phyloP scores from a whole-genome alignment of 2,329 filamentous ascomycete species.

The Aureobasidium lini region DNA sequence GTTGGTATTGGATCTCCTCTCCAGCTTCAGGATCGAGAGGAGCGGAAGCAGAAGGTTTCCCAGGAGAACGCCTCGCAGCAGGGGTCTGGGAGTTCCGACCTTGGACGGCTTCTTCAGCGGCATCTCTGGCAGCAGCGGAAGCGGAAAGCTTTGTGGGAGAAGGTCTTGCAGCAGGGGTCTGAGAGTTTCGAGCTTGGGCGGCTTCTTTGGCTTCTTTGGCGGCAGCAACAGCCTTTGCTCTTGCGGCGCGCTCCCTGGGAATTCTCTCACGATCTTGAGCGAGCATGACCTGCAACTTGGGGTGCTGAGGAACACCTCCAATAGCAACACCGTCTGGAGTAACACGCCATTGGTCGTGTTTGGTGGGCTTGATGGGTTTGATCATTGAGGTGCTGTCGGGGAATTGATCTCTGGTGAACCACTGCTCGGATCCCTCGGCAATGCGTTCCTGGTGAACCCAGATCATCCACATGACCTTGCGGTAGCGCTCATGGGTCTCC shows the following conservation, averaged over 20 bases:
- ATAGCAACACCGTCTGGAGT: not conserved
- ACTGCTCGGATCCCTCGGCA: not conserved
- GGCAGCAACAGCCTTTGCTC: not conserved
- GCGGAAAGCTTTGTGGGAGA: not conserved
- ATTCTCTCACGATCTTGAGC: not conserved
- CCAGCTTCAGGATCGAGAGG: not conserved
- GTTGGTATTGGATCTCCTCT: not conserved
- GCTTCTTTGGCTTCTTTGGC: not conserved
- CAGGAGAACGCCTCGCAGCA: too few species aligned
- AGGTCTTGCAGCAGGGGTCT: too few species aligned
- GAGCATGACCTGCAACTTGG: conserved; percentile 3
- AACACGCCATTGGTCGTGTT: not conserved
- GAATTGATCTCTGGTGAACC: conserved; percentile 5
- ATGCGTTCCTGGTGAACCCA: not conserved
- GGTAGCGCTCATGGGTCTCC: not conserved
- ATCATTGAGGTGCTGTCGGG: not conserved
- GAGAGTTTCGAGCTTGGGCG: too few species aligned
- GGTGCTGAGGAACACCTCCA: not conserved
- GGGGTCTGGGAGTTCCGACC: too few species aligned
- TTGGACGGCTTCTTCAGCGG: too few species aligned
- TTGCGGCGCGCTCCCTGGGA: not conserved
- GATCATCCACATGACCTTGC: not conserved
- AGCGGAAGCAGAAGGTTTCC: not conserved
- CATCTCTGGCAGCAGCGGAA: not conserved
- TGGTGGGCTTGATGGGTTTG: not conserved